These are phyloP conservation scores for Magnaporthales sp. DNA, from an alignment of 2,329 filamentous ascomycete genomes.

Conservation along the genomic window DNA sequence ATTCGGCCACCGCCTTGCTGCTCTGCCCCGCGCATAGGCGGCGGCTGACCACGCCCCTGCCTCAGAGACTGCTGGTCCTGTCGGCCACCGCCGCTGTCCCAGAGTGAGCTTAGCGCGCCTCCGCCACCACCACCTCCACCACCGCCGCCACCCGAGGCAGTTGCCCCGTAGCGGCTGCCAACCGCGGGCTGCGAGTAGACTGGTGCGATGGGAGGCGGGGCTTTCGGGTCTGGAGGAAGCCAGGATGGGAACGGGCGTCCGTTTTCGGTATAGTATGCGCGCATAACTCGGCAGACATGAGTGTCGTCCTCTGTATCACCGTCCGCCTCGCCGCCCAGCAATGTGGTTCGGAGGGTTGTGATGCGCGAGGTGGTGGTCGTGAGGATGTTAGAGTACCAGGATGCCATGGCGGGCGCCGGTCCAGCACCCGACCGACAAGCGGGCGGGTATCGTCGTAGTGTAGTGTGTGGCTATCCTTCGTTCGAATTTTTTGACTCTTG, in stretches of 20 bases:
- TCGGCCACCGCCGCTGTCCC: slow-evolving; percentile 35
- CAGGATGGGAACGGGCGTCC: slow-evolving; percentile 72
- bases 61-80: slow-evolving; percentile 36
- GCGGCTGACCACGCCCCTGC: slow-evolving; percentile 28
- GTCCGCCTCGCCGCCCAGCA: slow-evolving; percentile 57
- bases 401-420: slow-evolving; percentile 47
- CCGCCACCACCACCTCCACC: slow-evolving; percentile 13
- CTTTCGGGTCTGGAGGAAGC: slow-evolving; percentile 86
- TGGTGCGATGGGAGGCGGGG: slow-evolving; percentile 45
- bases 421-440: neutral
- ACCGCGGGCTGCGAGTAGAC: slow-evolving; percentile 42
- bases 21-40: slow-evolving; percentile 19
- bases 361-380: slow-evolving; percentile 58
- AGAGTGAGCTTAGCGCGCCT: slow-evolving; percentile 45
- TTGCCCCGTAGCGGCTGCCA: slow-evolving; percentile 40
- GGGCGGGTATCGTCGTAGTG: neutral
- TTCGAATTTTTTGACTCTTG: neutral
- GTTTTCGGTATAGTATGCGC: slow-evolving; percentile 88
- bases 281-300: slow-evolving; percentile 86
- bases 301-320: slow-evolving; percentile 82
- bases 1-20: slow-evolving; percentile 15
- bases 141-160: slow-evolving; percentile 14
- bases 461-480: neutral
- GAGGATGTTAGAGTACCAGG: slow-evolving; percentile 71
- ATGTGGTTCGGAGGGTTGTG: slow-evolving; percentile 58